A percentile compares a stretch with the other conserved stretches of the same genome.
Evolutionary conservation across 257 asterid genomes (phyloP).

Genomic region (Sherardia arvensis): DNA sequence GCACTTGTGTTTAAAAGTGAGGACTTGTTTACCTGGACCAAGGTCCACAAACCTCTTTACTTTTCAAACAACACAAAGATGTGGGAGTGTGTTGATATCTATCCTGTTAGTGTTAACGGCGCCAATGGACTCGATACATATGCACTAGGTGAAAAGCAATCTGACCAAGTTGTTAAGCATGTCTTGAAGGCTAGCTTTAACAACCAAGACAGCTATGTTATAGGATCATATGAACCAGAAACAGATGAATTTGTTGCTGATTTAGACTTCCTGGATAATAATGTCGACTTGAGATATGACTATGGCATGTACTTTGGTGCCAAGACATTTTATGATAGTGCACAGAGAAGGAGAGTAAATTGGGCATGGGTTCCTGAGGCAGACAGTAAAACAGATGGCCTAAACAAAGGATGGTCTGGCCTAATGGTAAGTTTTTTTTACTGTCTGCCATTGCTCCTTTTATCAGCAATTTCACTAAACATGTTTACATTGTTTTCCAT

Average conservation of each 20-base stretch:
- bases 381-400: conserved; percentile 32
- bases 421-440: conserved; percentile 11
- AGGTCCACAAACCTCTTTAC: conserved; percentile 41
- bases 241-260: conserved; percentile 41
- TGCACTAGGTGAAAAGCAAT: conserved; percentile 10
- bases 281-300: conserved; percentile 50
- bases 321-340: conserved; percentile 54
- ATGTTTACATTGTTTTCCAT: background rate
- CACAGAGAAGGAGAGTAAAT: conserved; percentile 43
- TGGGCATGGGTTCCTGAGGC: conserved; percentile 84
- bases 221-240: conserved; percentile 34
- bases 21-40: conserved; percentile 47
- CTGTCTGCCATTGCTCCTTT: background rate
- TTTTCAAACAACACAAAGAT: conserved; percentile 34
- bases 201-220: conserved; percentile 43
- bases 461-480: background rate
- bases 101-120: conserved; percentile 30
- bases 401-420: conserved; percentile 53
- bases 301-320: conserved; percentile 76
- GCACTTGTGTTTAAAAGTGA: conserved; percentile 43
- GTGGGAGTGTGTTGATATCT: conserved; percentile 79
- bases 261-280: conserved; percentile 34
- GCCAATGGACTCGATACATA: conserved; percentile 54
- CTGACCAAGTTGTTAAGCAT: conserved; percentile 22
- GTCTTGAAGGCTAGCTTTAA: conserved; percentile 65